phyloP scores from a whole-genome alignment of 345 rosid genomes.

The Zanthoxylum bungeanum region DNA sequence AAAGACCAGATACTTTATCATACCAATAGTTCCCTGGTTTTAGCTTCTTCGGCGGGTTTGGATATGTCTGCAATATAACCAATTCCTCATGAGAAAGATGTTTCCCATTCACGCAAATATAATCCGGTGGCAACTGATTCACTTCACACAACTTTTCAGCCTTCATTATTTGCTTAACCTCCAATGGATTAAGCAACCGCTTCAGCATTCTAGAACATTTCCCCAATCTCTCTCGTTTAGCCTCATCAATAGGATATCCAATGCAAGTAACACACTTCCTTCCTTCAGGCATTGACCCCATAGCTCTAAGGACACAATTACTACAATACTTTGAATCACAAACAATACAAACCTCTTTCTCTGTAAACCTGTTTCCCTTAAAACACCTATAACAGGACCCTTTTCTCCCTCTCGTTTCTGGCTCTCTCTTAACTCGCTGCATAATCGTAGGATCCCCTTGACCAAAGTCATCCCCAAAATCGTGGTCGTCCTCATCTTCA shows the following conservation, averaged over 20 bases:
- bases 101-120: conserved; percentile 75
- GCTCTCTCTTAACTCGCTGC: conserved; percentile 42
- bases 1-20: conserved; percentile 96
- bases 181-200: conserved; percentile 84
- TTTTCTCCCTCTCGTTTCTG: conserved; percentile 73
- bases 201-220: conserved; percentile 95
- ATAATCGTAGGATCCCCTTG: conserved; percentile 37
- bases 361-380: conserved; percentile 85
- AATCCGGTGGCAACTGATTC: conserved; percentile 89
- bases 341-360: conserved; percentile 94
- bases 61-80: conserved; percentile 68
- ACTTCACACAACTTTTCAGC: conserved; percentile 89
- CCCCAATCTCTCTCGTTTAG: conserved; percentile 68
- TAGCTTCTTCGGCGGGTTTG: conserved; percentile 85
- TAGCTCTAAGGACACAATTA: conserved; percentile 93
- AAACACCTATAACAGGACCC: conserved; percentile 89
- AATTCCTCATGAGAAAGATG: conserved; percentile 83
- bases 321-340: conserved; percentile 94
- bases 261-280: conserved; percentile 96
- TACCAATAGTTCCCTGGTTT: conserved; percentile 99
- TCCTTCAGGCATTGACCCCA: conserved; percentile 99
- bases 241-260: conserved; percentile 77
- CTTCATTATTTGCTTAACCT: conserved; percentile 90
- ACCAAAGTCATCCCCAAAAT: conserved; percentile 30
- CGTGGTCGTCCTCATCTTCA: conserved; percentile 47